Evolutionary conservation across 1,284 basidiomycete genomes (phyloP).

Genomic region (Heterobasidion parviporum): DNA sequence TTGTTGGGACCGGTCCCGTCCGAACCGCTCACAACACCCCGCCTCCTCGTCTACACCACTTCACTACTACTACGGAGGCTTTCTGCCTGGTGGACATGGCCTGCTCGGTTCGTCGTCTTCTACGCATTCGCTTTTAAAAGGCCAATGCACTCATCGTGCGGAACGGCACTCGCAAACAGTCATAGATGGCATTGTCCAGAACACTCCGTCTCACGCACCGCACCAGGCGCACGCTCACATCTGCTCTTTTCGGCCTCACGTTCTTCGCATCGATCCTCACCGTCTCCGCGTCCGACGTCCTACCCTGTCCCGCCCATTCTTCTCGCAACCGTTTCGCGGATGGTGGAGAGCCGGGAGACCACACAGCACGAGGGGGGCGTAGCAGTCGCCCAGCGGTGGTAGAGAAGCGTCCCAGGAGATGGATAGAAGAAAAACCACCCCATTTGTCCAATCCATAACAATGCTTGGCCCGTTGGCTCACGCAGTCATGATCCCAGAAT

Average conservation of each 20-base stretch:
- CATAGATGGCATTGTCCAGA: slow-evolving; percentile 47
- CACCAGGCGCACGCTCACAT: slow-evolving; percentile 64
- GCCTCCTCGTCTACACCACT: not conserved
- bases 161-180: slow-evolving; percentile 5
- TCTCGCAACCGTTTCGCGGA: slow-evolving; percentile 50
- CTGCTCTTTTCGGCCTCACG: slow-evolving; percentile 71
- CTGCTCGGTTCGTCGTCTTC: not conserved
- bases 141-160: not conserved
- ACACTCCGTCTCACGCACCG: slow-evolving; percentile 47
- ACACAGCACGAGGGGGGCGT: not conserved
- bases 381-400: slow-evolving; percentile 21
- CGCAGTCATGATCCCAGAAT: not conserved
- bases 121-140: not conserved
- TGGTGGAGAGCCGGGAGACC: slow-evolving; percentile 18
- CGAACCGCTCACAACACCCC: not conserved
- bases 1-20: not conserved
- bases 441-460: slow-evolving; percentile 6
- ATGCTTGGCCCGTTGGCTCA: not conserved
- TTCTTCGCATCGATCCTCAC: slow-evolving; percentile 70
- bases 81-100: slow-evolving; percentile 3
- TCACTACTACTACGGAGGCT: not conserved
- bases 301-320: slow-evolving; percentile 66
- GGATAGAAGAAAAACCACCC: slow-evolving; percentile 70
- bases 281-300: slow-evolving; percentile 69
- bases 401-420: slow-evolving; percentile 62